Percentiles rank a stretch among this genome's conserved stretches.
These are phyloP conservation scores for Thermothelomyces thermophilus DNA, from an alignment of 2,329 filamentous ascomycete species.

Conservation along the genomic window DNA sequence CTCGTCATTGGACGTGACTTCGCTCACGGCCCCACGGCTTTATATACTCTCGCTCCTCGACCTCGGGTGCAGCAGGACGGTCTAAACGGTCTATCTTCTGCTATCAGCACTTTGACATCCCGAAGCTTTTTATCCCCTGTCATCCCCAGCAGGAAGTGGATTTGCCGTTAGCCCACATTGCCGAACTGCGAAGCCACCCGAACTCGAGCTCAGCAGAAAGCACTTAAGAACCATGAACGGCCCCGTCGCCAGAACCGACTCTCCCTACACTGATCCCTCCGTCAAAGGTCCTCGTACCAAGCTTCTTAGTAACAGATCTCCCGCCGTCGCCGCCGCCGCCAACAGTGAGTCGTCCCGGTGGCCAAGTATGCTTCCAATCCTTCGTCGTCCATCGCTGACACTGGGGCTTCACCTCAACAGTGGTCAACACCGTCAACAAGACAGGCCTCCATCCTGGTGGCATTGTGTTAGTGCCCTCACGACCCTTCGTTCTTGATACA, in stretches of 20 bases:
- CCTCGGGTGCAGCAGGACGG: constrained; percentile 20
- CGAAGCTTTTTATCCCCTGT: constrained; percentile 4
- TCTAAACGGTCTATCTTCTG: constrained; percentile 11
- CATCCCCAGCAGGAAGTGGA: constrained; percentile 23
- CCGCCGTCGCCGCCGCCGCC: constrained; percentile 27
- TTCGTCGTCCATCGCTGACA: background rate
- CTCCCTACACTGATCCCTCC: constrained; percentile 39
- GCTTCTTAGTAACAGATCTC: constrained; percentile 32
- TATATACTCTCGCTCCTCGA: constrained; percentile 22
- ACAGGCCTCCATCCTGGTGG: constrained; percentile 85
- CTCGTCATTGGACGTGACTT: constrained; percentile 19
- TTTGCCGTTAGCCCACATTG: constrained; percentile 16
- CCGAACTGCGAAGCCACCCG: constrained; percentile 15
- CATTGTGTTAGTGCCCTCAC: constrained; percentile 63
- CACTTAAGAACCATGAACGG: constrained; percentile 33
- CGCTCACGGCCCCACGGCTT: constrained; percentile 19
- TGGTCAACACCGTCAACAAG: constrained; percentile 71
- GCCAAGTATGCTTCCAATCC: background rate
- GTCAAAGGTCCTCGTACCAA: constrained; percentile 40
- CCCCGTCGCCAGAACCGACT: constrained; percentile 37
- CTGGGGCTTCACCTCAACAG: constrained; percentile 31
- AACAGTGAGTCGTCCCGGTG: constrained; percentile 22
- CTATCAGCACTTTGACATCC: constrained; percentile 18
- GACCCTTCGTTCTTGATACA: background rate
- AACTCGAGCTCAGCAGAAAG: constrained; percentile 10